Percentiles rank a stretch among this genome's conserved stretches.
Conservation (phyloP, 371 early-diverging fungal genomes). For the Zopfochytrium polystomum region DNA sequence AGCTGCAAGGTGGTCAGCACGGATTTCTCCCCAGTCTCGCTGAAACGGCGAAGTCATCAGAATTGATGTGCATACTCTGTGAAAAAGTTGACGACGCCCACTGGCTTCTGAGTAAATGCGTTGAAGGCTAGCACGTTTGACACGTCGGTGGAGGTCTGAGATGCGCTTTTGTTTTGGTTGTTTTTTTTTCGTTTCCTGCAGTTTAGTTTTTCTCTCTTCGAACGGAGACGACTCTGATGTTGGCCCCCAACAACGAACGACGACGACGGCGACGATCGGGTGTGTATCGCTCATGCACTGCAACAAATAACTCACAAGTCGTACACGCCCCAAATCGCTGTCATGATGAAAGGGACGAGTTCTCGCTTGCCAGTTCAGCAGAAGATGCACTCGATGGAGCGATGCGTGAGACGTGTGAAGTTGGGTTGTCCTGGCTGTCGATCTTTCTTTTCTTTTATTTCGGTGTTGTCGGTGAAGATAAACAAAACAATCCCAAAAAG, state of each 20-base stretch:
- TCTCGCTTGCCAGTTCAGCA: too few relatives aligned
- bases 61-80: background rate
- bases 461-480: too few relatives aligned
- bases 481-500: too few relatives aligned
- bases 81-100: background rate
- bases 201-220: too few relatives aligned
- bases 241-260: background rate
- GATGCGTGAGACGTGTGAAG: too few relatives aligned
- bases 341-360: too few relatives aligned
- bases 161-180: background rate
- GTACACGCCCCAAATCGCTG: background rate
- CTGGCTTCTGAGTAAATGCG: background rate
- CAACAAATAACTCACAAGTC: background rate
- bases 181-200: too few relatives aligned
- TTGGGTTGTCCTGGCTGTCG: too few relatives aligned
- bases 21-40: background rate
- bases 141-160: background rate
- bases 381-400: too few relatives aligned
- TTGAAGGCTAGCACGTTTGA: background rate
- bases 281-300: background rate
- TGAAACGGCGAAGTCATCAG: background rate
- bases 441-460: too few relatives aligned
- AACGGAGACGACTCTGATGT: background rate
- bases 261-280: background rate
- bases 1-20: background rate